These are phyloP conservation scores for Effrenium voratum DNA, from an alignment of 73 alveolate species.

Conservation along the genomic window DNA sequence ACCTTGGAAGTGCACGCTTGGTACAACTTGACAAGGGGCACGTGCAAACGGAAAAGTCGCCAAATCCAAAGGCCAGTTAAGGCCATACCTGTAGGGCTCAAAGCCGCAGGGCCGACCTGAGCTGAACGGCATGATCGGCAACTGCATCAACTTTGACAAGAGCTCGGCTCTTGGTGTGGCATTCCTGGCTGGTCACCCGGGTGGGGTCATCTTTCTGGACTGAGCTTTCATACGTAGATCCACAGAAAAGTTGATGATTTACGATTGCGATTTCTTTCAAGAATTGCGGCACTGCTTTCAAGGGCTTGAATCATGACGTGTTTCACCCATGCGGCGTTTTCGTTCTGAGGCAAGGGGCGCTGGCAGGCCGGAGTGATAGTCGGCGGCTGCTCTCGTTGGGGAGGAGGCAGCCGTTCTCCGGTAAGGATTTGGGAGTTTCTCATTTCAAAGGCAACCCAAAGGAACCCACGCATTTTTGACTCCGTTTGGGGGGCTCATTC, in stretches of 20 bases:
- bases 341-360: background rate
- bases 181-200: background rate
- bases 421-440: no score
- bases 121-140: constrained; percentile 58
- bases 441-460: no score
- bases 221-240: background rate
- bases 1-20: no score
- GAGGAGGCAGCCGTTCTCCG: no score
- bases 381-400: no score
- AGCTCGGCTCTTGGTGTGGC: background rate
- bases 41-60: no score
- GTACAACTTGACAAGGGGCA: no score
- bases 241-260: background rate
- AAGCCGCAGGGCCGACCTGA: constrained; percentile 42
- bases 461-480: no score
- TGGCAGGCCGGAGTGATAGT: constrained; percentile 64
- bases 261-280: background rate
- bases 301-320: background rate
- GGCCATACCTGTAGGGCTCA: no score
- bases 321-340: background rate
- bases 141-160: constrained; percentile 65
- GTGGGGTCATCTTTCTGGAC: background rate
- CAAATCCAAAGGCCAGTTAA: no score
- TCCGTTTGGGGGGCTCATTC: no score
- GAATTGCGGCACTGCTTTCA: background rate